Evolutionary conservation across 148 eudicot species (phyloP).

Genomic region (Hydrangea macrophylla): DNA sequence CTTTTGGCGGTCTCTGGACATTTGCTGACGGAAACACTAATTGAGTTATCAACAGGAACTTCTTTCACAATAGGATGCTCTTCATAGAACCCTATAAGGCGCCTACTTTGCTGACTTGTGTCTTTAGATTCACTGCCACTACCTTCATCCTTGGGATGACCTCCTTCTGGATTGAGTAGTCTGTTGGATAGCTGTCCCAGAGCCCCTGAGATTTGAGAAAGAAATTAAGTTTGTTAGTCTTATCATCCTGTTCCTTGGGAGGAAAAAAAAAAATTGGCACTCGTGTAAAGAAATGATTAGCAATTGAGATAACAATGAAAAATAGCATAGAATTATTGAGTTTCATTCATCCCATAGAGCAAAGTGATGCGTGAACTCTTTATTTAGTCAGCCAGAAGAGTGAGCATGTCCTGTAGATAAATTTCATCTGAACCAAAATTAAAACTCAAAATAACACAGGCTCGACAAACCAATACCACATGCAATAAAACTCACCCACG

Average conservation of each 20-base stretch:
- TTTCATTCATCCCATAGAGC: neutral
- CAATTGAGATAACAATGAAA: neutral
- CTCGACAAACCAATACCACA: neutral
- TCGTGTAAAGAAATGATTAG: neutral
- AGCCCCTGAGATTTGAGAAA: slow-evolving; percentile 38
- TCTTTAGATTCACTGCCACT: slow-evolving; percentile 26
- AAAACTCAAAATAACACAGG: neutral
- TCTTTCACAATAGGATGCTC: slow-evolving; percentile 64
- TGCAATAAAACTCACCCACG: neutral
- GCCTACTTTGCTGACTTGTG: slow-evolving; percentile 32
- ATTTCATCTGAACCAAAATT: neutral
- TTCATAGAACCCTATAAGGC: slow-evolving; percentile 61
- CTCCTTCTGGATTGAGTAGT: slow-evolving; percentile 42
- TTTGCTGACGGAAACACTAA: slow-evolving; percentile 53
- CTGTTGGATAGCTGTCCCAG: slow-evolving; percentile 57
- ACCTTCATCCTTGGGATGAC: slow-evolving; percentile 29
- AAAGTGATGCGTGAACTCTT: neutral
- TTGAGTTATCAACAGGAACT: slow-evolving; percentile 38
- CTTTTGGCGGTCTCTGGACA: slow-evolving; percentile 58
- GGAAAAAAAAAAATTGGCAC: neutral
- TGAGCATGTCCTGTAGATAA: neutral
- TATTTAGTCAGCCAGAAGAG: neutral
- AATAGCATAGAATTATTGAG: neutral
- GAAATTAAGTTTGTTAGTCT: slow-evolving; percentile 16
- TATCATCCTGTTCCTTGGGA: neutral